phyloP scores from a whole-genome alignment of 2,329 filamentous ascomycete species.

The Colletotrichum sansevieriae region DNA sequence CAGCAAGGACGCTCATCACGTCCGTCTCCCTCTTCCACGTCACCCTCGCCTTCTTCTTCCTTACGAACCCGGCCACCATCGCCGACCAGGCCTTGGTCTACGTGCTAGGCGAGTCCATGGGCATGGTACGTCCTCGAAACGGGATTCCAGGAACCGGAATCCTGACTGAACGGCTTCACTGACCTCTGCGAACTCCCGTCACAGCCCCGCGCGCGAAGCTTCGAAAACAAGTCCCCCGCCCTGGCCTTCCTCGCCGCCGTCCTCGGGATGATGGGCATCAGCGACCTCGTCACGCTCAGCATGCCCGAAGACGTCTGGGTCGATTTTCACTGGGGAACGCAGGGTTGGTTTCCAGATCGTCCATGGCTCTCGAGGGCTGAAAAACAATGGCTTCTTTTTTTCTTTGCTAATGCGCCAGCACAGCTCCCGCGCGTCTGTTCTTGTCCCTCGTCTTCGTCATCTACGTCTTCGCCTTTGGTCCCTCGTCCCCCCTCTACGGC shows the following conservation, averaged over 20 bases:
- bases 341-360: slow-evolving; percentile 61
- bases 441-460: slow-evolving; percentile 72
- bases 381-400: slow-evolving; percentile 35
- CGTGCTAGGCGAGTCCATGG: slow-evolving; percentile 86
- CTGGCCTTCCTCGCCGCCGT: slow-evolving; percentile 80
- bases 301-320: slow-evolving; percentile 75
- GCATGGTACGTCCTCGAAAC: slow-evolving; percentile 70
- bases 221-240: slow-evolving; percentile 77
- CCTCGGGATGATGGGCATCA: slow-evolving; percentile 71
- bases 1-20: slow-evolving; percentile 83
- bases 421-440: slow-evolving; percentile 74
- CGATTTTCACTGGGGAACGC: slow-evolving; percentile 74
- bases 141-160: no score
- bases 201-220: slow-evolving; percentile 74
- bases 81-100: slow-evolving; percentile 85
- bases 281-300: slow-evolving; percentile 75
- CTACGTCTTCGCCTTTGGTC: slow-evolving; percentile 74
- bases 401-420: not conserved
- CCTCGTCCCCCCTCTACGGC: slow-evolving; percentile 63
- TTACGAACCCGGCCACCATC: slow-evolving; percentile 78
- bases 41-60: slow-evolving; percentile 85
- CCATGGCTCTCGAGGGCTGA: no score
- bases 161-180: not conserved
- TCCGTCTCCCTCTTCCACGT: slow-evolving; percentile 87
- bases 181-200: not conserved